Conservation (phyloP, 2,329 filamentous ascomycete species). For the Biscogniauxia sp. region DNA sequence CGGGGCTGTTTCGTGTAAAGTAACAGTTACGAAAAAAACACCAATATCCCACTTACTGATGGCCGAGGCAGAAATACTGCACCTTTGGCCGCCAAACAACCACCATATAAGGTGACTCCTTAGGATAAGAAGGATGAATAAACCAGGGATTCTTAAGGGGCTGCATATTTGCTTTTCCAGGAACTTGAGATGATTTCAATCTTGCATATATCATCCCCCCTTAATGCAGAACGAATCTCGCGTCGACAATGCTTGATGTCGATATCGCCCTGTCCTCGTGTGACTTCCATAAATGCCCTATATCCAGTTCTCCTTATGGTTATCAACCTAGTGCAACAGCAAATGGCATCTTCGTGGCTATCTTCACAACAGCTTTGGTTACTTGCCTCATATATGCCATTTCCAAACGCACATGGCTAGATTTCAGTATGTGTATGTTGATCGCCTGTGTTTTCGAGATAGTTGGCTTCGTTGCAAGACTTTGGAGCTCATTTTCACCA, state of each 20-base stretch:
- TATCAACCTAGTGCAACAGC: slow-evolving; percentile 22
- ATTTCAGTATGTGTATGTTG: slow-evolving; percentile 23
- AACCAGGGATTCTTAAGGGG: not conserved
- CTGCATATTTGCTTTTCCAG: not conserved
- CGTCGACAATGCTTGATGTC: not conserved
- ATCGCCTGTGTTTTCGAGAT: slow-evolving; percentile 26
- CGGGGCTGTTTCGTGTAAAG: slow-evolving; percentile 10
- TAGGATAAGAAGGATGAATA: not conserved
- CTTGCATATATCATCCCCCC: not conserved
- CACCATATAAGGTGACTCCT: not conserved
- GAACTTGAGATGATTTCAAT: not conserved
- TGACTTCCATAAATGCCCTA: slow-evolving; percentile 18
- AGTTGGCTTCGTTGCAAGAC: slow-evolving; percentile 23
- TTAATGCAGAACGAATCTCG: not conserved
- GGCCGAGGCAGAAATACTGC: not conserved
- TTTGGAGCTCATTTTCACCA: slow-evolving; percentile 21
- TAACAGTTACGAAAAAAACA: slow-evolving; percentile 1
- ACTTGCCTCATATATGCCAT: slow-evolving; percentile 19
- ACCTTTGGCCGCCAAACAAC: not conserved
- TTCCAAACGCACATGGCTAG: slow-evolving; percentile 12
- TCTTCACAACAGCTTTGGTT: slow-evolving; percentile 20
- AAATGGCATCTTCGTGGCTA: slow-evolving; percentile 20
- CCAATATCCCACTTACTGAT: not conserved
- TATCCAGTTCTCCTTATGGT: slow-evolving; percentile 24
- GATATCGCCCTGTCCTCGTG: slow-evolving; percentile 12